A percentile compares a stretch with the other conserved stretches of the same genome.
Conservation (phyloP, 768 basidiomycete species). For the Lentinus tigrinus region DNA sequence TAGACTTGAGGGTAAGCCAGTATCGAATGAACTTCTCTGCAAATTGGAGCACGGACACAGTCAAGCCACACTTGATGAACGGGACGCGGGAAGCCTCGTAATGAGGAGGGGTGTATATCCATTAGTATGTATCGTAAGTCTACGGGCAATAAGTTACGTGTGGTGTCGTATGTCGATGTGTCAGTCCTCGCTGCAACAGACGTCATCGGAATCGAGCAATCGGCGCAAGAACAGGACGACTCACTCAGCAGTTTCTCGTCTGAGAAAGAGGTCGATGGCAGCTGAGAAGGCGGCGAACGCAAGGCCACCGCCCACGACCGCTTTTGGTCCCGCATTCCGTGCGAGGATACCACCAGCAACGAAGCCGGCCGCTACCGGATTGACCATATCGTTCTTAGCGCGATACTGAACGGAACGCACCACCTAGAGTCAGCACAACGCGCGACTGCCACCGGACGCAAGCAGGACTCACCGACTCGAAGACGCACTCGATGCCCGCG, state of each 20-base stretch:
- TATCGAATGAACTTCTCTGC: no score
- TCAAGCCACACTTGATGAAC: no score
- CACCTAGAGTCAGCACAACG: background rate
- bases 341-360: constrained; percentile 87
- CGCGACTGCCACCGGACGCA: no score
- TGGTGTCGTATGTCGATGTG: no score
- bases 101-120: no score
- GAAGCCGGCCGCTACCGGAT: constrained; percentile 86
- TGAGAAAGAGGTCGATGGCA: constrained; percentile 83
- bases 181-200: no score
- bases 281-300: constrained; percentile 94
- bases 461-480: constrained; percentile 76
- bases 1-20: no score
- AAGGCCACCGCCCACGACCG: constrained; percentile 81
- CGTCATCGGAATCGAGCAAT: no score
- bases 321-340: constrained; percentile 82
- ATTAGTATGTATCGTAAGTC: no score
- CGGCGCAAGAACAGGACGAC: constrained; percentile 21
- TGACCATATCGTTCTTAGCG: constrained; percentile 92
- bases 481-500: constrained; percentile 93
- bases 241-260: constrained; percentile 79
- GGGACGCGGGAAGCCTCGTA: no score
- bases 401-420: constrained; percentile 64
- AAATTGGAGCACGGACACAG: no score
- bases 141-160: no score